Evolutionary conservation across 768 basidiomycete species (phyloP).

Genomic region (Hemileccinum impolitum): DNA sequence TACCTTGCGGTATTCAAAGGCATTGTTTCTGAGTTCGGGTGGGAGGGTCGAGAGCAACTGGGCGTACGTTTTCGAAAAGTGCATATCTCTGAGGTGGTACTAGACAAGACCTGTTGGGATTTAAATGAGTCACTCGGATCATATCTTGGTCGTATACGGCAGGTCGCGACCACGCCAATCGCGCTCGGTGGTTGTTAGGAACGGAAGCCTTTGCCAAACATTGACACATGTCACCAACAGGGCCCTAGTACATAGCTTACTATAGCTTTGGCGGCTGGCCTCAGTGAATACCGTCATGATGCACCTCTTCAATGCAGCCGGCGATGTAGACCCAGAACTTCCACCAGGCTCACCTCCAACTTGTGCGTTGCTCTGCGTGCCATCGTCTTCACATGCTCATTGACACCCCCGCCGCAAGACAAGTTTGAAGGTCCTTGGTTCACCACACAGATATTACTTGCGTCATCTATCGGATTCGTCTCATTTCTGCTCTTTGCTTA

Average conservation of each 20-base stretch:
- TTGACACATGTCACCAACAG: too few relatives aligned
- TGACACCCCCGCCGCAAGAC: slow-evolving; percentile 41
- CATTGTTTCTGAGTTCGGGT: slow-evolving; percentile 69
- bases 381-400: slow-evolving; percentile 6
- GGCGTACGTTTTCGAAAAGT: slow-evolving; percentile 69
- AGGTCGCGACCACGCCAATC: too few relatives aligned
- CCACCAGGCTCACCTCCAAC: slow-evolving; percentile 66
- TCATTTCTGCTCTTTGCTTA: slow-evolving; percentile 90
- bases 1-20: slow-evolving; percentile 86
- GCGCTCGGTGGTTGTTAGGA: slow-evolving; percentile 10
- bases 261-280: too few relatives aligned
- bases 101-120: too few relatives aligned
- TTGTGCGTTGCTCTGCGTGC: slow-evolving; percentile 36
- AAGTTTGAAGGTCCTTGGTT: slow-evolving; percentile 96
- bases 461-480: slow-evolving; percentile 68
- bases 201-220: slow-evolving; percentile 21
- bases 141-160: too few relatives aligned
- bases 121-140: too few relatives aligned
- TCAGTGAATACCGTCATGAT: slow-evolving; percentile 12
- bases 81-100: slow-evolving; percentile 42
- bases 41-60: slow-evolving; percentile 66
- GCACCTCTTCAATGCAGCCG: slow-evolving; percentile 17
- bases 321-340: slow-evolving; percentile 39
- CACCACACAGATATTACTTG: slow-evolving; percentile 81
- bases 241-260: too few relatives aligned